phyloP scores from a whole-genome alignment of 345 rosid species.

The Syzygium oleosum region DNA sequence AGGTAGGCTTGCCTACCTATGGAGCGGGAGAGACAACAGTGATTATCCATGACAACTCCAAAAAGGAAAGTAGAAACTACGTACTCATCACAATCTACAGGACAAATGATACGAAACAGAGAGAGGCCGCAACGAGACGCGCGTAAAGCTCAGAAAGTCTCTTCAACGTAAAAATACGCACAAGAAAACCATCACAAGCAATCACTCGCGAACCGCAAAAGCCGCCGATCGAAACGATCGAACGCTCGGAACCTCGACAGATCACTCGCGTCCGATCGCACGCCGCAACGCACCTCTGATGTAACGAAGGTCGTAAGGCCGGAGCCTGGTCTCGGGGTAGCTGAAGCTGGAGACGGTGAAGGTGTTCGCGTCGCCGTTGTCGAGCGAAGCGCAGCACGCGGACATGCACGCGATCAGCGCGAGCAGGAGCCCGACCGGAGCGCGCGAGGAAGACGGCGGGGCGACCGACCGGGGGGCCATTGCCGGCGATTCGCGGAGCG shows the following conservation, averaged over 20 bases:
- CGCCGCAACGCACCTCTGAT: conserved; percentile 4
- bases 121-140: background rate
- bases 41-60: background rate
- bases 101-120: background rate
- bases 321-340: conserved; percentile 2
- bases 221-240: background rate
- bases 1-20: background rate
- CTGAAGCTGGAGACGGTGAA: conserved; percentile 3
- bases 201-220: background rate
- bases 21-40: background rate
- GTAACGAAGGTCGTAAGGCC: conserved; percentile 8
- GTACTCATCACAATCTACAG: background rate
- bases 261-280: background rate
- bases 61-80: background rate
- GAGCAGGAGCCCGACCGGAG: background rate
- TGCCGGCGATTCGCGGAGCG: background rate
- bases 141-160: background rate
- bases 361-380: background rate
- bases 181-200: background rate
- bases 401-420: background rate
- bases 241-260: background rate
- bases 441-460: background rate
- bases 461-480: background rate
- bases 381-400: background rate
- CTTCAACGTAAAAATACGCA: background rate